phyloP scores from a whole-genome alignment of 2,329 filamentous ascomycete genomes.

The Gliomastix tumulicola region DNA sequence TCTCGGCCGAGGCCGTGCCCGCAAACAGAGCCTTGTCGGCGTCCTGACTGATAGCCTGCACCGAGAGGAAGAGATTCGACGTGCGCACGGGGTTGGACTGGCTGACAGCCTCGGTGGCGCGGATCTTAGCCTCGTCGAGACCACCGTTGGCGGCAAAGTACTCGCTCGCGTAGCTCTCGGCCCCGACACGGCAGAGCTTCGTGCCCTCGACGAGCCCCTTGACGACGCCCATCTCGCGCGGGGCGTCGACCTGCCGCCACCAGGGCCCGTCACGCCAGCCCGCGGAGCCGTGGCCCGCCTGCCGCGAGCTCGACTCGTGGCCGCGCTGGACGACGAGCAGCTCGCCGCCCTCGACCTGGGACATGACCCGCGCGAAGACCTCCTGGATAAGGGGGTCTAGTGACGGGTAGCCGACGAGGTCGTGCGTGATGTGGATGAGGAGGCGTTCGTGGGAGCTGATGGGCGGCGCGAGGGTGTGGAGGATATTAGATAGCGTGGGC shows the following conservation, averaged over 20 bases:
- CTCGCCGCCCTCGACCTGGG: conserved; percentile 97
- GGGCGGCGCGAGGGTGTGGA: conserved; percentile 91
- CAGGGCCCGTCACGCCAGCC: conserved; percentile 94
- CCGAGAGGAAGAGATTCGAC: conserved; percentile 90
- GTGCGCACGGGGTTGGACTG: conserved; percentile 86
- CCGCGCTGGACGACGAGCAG: conserved; percentile 91
- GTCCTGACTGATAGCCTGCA: conserved; percentile 74
- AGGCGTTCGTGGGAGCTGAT: conserved; percentile 96
- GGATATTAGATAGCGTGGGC: conserved; percentile 89
- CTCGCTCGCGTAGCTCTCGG: conserved; percentile 80
- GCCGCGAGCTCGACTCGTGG: conserved; percentile 69
- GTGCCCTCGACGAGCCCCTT: conserved; percentile 79
- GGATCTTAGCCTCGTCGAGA: conserved; percentile 69
- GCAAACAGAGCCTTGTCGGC: conserved; percentile 63
- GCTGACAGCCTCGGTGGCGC: conserved; percentile 71
- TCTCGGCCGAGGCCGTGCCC: conserved; percentile 41
- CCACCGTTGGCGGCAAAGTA: conserved; percentile 77
- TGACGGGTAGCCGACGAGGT: conserved; percentile 88
- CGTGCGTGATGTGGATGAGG: conserved; percentile 95
- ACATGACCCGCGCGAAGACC: conserved; percentile 93
- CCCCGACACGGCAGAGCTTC: conserved; percentile 82
- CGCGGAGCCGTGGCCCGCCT: conserved; percentile 49
- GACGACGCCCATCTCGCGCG: conserved; percentile 73
- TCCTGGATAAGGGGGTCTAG: conserved; percentile 87
- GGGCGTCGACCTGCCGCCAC: conserved; percentile 71